These are phyloP conservation scores for Lactifluus piperatus DNA, from an alignment of 768 basidiomycete species.

Conservation along the genomic window DNA sequence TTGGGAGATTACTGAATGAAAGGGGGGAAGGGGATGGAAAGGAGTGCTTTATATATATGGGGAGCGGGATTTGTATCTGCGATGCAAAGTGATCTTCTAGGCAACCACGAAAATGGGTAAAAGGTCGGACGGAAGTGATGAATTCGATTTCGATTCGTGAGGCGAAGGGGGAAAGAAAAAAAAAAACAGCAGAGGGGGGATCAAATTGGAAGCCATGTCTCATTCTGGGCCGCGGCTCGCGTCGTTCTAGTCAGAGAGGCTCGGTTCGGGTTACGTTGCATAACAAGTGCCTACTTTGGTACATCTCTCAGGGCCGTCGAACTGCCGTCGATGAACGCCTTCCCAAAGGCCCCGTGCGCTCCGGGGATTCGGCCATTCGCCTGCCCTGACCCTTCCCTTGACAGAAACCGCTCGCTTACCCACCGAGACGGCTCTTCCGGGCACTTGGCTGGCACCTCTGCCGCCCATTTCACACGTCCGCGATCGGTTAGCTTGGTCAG, in stretches of 20 bases:
- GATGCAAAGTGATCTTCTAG: constrained; percentile 11
- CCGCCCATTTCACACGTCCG: constrained; percentile 17
- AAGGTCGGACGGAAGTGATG: constrained; percentile 15
- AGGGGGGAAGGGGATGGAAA: background rate
- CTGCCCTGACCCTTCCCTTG: constrained; percentile 18
- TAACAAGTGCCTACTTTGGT: background rate
- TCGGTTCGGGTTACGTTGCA: constrained; percentile 8
- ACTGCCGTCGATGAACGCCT: constrained; percentile 9
- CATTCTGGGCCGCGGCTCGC: constrained; percentile 18
- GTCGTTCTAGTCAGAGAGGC: background rate
- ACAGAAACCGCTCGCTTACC: constrained; percentile 18
- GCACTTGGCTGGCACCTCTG: background rate
- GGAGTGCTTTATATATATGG: constrained; percentile 14
- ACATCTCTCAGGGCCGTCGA: constrained; percentile 10
- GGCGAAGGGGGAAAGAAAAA: background rate
- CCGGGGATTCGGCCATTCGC: constrained; percentile 3
- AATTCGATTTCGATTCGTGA: constrained; percentile 13
- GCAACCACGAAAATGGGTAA: constrained; percentile 11
- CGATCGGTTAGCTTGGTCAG: constrained; percentile 11
- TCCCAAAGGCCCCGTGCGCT: constrained; percentile 4
- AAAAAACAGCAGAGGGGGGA: constrained; percentile 1
- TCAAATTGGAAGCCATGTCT: constrained; percentile 18
- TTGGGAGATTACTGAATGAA: background rate
- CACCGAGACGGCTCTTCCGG: background rate
- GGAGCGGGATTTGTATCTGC: constrained; percentile 18